Evolutionary conservation across 257 asterid species (phyloP), one percentile per base, ranked within the genome.

Genomic region (Eustoma russellianum): DNA sequence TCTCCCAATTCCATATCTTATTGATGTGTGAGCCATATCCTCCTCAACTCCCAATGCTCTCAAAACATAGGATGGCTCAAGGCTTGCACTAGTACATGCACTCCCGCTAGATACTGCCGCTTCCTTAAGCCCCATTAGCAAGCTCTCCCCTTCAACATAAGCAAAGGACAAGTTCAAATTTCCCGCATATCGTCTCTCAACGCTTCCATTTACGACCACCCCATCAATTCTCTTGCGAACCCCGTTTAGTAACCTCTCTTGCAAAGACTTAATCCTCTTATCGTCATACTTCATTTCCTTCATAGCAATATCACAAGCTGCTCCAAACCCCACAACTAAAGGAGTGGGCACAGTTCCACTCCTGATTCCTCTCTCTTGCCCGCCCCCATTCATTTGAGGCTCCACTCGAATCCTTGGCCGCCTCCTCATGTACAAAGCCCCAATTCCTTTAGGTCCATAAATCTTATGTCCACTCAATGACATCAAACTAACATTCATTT

Each of bases 41-140:
- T 92, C 99, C 7, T 88, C 99, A 17, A 92, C 97, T 14, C 99
- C 99, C 75, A 92, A 72, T 0, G 99, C 97, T 75, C 97, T 92
- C 77, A 92, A 66, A 19, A 92, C 99, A 38, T 92, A 92, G 0
- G 99, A 92, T 0, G 99, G 99, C 80, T 92, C 99, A 82, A 88
- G 78, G 66, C 97, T 92, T 2, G 99, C 95, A 56, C 97, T 92
- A 0, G 97, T 92, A 63, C 99, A 92, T 0, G 99, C 99, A 56
- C 99, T 85, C 16, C 99, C 99, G 66, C 99, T 92, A 0, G 99
- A 92, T 30, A 88, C 97, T 1, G 97, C 99, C 55, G 83, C 99
- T 69, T 88, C 97, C 79, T 92, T 92, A 72, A 92, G 62, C 65
- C 99, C 97, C 99, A 88, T 92, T 60, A 92, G 74, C 81, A 92